Evolutionary conservation across 345 rosid genomes (phyloP).

Genomic region (Pelargonium nanum): DNA sequence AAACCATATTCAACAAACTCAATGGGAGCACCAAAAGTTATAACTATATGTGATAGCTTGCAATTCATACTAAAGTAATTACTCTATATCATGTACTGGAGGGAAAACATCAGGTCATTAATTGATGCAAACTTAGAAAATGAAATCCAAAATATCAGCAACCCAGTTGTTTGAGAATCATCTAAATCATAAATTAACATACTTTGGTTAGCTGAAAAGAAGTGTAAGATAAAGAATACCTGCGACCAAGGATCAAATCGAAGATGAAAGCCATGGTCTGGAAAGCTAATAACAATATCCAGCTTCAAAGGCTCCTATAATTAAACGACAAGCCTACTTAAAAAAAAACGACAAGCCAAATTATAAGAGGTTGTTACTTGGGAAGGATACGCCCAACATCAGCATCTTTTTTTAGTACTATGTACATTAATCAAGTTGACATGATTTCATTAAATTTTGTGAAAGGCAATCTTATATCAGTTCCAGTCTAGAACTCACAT

Average conservation of each 20-base stretch:
- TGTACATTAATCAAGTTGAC: too few species aligned
- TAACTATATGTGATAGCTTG: background rate
- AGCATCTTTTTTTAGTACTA: background rate
- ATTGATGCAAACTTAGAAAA: background rate
- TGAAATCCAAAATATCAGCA: background rate
- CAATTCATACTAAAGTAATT: background rate
- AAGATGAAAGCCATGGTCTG: conserved; percentile 95
- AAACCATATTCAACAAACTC: background rate
- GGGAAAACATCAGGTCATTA: background rate
- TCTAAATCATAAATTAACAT: background rate
- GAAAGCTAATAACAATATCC: conserved; percentile 90
- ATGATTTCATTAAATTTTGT: too few species aligned
- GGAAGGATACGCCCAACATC: background rate
- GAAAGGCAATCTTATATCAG: too few species aligned
- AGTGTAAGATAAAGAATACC: conserved; percentile 25
- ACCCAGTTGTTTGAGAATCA: background rate
- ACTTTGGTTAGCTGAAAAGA: background rate
- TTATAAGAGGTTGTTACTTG: background rate
- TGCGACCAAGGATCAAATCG: conserved; percentile 99
- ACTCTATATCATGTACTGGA: background rate
- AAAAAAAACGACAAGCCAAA: background rate
- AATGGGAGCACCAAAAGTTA: background rate
- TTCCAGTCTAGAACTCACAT: too few species aligned
- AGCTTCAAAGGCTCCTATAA: conserved; percentile 77
- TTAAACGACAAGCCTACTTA: conserved; percentile 2